Evolutionary conservation across 2,329 filamentous ascomycete genomes (phyloP), one percentile per base, ranked within the genome.

Genomic region (Cladorrhinum sp.): DNA sequence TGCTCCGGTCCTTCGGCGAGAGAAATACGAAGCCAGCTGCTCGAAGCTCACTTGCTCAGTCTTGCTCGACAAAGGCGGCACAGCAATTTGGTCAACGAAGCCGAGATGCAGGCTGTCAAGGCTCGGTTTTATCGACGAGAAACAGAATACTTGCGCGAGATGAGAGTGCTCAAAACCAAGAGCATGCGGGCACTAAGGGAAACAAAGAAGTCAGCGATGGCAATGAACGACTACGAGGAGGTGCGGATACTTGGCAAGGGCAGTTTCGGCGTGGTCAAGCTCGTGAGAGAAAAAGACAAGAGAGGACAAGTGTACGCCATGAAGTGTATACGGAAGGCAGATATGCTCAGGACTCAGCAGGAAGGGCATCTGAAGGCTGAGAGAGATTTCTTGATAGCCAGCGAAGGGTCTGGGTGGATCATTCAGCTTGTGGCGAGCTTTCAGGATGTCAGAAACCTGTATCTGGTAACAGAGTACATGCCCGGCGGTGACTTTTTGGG

Each of bases 381-480:
- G 72, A 81, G 93, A 65, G 95, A 98, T 69, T 96, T 98, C 65
- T 81, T 99, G 7, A 92, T 96, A 24, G 86, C 89, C 5, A 93
- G 92, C 1, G 90, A 95, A 71, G 90, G 87, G n/a, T 96, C 92
- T 4, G 84, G 83, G 62, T 98, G 93, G 93, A 87, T 96, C 51
- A 91, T 98, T 1, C 91, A 93, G 0, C 78, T 99, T 36, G 83
- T 96, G 55, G 83, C 91, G 54, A 95, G 92, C 70, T 98, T 98
- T 66, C 92, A 98, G 73, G 95, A 98, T 72, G 78, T 84, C 36
- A 82, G 84, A 48, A 91, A 91, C 67, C 80, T 99, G 5, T 98
- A 98, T 69, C 84, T 99, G 5, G 90, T 97, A 56, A 97, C 98
- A 92, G 93, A 98, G 62, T 99, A 96, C 71, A 97, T 97, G 92